Conservation (phyloP, 257 asterid genomes). For the Solanum etuberosum region DNA sequence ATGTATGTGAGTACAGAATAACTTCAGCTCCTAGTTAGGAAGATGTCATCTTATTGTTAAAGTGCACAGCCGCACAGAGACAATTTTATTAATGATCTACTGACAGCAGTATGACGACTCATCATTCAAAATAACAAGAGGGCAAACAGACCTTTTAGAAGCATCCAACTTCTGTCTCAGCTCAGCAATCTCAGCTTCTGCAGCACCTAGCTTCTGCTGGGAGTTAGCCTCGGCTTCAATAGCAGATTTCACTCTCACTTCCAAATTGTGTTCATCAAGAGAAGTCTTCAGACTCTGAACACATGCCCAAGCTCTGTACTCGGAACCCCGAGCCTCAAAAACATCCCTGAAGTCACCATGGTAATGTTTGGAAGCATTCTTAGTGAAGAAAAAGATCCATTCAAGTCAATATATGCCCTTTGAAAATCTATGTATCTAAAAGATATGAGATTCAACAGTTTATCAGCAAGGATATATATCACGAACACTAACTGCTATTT, state of each 20-base stretch:
- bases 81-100: neutral
- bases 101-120: neutral
- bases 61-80: neutral
- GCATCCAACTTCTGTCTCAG: conserved; percentile 69
- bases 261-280: conserved; percentile 82
- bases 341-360: conserved; percentile 52
- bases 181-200: conserved; percentile 91
- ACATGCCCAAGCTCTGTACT: conserved; percentile 81
- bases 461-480: neutral
- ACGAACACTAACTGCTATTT: neutral
- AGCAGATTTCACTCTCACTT: conserved; percentile 78
- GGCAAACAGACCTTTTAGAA: conserved; percentile 52
- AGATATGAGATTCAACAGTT: neutral
- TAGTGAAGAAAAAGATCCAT: neutral
- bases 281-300: conserved; percentile 70
- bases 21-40: neutral
- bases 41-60: neutral
- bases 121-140: neutral
- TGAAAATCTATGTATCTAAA: neutral
- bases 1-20: neutral
- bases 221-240: conserved; percentile 93
- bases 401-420: neutral
- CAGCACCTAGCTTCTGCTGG: conserved; percentile 88
- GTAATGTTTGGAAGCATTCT: conserved; percentile 1
- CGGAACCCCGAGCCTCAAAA: conserved; percentile 61